Base-by-base conservation (phyloP, 2,329 filamentous ascomycete species). In the Microcera coccophila region DNA sequence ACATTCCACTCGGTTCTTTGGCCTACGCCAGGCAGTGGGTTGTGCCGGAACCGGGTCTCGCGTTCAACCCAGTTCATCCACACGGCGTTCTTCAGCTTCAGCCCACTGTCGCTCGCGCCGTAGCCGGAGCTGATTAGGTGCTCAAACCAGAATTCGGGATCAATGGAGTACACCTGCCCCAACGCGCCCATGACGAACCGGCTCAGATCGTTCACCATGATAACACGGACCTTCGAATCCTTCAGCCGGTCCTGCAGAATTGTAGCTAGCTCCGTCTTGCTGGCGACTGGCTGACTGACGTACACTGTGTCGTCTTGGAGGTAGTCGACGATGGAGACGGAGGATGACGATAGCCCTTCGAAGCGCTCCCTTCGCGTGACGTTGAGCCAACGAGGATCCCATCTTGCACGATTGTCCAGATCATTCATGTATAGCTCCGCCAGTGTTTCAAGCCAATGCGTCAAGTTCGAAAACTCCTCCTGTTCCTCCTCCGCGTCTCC, bases 351-450 rank as follows among this genome's bases (percentile, higher is more conserved):
- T 1, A 58, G 44, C 8, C 53, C 54, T 18, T 50, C 45, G 24
- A 50, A 57, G 15, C 49, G 54, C 39, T 57, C 55, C 20, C 53
- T 49, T 11, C 49, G 48, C 7, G 53, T 58, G 11, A 58, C 34
- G n/a, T 53, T 58, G 8, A 58, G 47, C 55, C 55, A 58, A 19
- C 54, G 49, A 5, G 56, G 52, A 29, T 57, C 55, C 52, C 53
- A 59, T 33, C 54, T 48, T 9, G 55, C 57, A 18, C 52, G 48
- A 29, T 58, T 54, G 26, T 57, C 57, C 29, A 61, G 43, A 3
- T 57, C 51, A 22, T 62, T 61, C 59, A 61, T 62, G 29, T 61
- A 61, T 10, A 62, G 22, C 36, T 61, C 59, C 0, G 58, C 58
- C 16, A 61, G 41, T 1, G 57, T 60, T 44, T 62, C 55, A 16